Conservation (phyloP, 768 basidiomycete species). For the Roridomyces roridus region DNA sequence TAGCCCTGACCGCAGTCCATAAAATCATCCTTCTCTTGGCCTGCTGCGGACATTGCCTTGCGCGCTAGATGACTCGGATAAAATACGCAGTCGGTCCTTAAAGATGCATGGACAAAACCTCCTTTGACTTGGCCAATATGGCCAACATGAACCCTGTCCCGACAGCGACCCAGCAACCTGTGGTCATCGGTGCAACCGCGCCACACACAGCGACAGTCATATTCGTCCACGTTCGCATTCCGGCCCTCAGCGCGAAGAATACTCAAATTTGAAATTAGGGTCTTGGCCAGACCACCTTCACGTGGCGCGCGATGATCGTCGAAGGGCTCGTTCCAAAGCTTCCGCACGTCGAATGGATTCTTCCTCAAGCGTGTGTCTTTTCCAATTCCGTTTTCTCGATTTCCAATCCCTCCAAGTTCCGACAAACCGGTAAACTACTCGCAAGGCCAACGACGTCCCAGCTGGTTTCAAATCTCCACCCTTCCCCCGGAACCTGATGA, state of each 20-base stretch:
- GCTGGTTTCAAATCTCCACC: constrained; percentile 49
- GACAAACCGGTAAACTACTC: constrained; percentile 36
- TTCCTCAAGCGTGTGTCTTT: constrained; percentile 47
- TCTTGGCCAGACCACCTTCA: constrained; percentile 43
- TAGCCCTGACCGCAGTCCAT: constrained; percentile 19
- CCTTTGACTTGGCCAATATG: neutral
- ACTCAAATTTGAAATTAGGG: constrained; percentile 33
- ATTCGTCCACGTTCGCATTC: constrained; percentile 66
- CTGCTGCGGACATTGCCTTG: constrained; percentile 24
- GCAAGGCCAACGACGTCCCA: constrained; percentile 35
- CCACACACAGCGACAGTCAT: constrained; percentile 73
- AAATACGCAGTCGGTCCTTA: constrained; percentile 7
- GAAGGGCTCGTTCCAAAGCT: constrained; percentile 41
- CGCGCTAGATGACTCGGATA: constrained; percentile 15
- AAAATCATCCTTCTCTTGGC: neutral
- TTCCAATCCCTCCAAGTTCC: constrained; percentile 27
- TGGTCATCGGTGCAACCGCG: constrained; percentile 27
- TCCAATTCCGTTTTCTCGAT: neutral
- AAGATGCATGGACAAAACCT: neutral
- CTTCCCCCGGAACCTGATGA: constrained; percentile 44
- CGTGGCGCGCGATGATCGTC: constrained; percentile 41
- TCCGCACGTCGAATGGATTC: constrained; percentile 48
- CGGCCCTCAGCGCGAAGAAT: neutral
- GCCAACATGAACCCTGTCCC: constrained; percentile 21
- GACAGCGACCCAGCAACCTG: constrained; percentile 9